phyloP scores from a whole-genome alignment of 345 rosid species.

The Rhizophora mangle region DNA sequence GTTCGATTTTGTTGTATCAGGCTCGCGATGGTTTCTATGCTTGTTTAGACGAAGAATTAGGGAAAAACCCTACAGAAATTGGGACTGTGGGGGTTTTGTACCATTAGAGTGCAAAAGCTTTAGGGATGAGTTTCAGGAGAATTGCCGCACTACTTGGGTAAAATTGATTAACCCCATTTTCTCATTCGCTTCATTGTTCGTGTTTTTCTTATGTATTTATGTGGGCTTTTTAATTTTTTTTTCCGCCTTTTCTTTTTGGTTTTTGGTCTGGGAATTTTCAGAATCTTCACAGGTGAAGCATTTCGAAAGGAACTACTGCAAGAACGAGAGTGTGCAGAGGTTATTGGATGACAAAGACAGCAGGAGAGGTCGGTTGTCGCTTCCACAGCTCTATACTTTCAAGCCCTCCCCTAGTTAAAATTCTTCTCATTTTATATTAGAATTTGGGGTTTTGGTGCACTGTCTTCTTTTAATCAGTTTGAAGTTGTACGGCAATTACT shows the following conservation, averaged over 20 bases:
- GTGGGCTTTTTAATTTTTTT: background rate
- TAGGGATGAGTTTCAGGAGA: constrained; percentile 47
- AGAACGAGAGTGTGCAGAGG: constrained; percentile 63
- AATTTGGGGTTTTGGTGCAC: constrained; percentile 10
- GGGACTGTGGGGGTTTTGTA: constrained; percentile 76
- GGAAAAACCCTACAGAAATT: constrained; percentile 64
- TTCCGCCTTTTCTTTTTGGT: background rate
- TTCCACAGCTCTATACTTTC: constrained; percentile 74
- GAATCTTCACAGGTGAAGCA: constrained; percentile 55
- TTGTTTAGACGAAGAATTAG: constrained; percentile 65
- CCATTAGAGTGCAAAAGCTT: constrained; percentile 53
- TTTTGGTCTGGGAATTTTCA: background rate
- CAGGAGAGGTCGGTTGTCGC: constrained; percentile 65
- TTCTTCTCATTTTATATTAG: constrained; percentile 4
- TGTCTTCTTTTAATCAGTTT: background rate
- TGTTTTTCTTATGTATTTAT: background rate
- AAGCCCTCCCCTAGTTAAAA: constrained; percentile 41
- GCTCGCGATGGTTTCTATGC: constrained; percentile 76
- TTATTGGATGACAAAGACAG: constrained; percentile 56
- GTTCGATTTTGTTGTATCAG: constrained; percentile 24
- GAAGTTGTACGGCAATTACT: background rate
- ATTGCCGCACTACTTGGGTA: constrained; percentile 75
- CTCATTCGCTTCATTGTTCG: background rate
- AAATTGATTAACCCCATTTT: background rate
- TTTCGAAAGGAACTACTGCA: constrained; percentile 67